Conservation (phyloP, 2,329 filamentous ascomycete genomes). For the Aspergillus sclerotialis region DNA sequence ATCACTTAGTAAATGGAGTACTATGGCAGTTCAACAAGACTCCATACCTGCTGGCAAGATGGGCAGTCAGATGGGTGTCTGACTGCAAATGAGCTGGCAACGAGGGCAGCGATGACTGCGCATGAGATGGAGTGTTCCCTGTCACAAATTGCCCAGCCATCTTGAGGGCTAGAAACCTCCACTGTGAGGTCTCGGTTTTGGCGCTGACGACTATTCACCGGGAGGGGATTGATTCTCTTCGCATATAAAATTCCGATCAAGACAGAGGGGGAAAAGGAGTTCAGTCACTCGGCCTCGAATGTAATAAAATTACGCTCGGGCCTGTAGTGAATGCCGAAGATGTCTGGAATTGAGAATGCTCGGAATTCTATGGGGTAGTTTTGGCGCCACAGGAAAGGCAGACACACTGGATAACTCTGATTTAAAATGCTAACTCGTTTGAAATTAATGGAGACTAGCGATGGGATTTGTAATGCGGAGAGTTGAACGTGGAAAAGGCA, state of each 20-base stretch:
- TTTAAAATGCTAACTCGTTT: neutral
- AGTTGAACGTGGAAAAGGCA: neutral
- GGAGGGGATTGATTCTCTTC: neutral
- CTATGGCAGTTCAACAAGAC: neutral
- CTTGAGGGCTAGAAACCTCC: slow-evolving; percentile 9
- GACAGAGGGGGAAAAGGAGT: too few relatives aligned
- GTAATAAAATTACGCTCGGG: slow-evolving; percentile 2
- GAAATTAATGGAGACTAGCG: neutral
- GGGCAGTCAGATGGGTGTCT: slow-evolving; percentile 45
- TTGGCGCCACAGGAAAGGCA: slow-evolving; percentile 6
- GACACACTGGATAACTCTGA: slow-evolving; percentile 8
- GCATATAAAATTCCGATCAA: too few relatives aligned
- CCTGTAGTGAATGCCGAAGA: neutral
- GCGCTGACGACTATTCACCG: neutral
- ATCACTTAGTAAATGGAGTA: slow-evolving; percentile 4
- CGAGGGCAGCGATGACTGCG: slow-evolving; percentile 77
- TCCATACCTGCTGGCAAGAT: slow-evolving; percentile 43
- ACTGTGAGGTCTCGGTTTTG: slow-evolving; percentile 2
- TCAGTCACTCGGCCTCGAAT: slow-evolving; percentile 1
- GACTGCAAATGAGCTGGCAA: slow-evolving; percentile 64
- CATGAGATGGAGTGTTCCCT: slow-evolving; percentile 52
- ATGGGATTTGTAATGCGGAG: neutral
- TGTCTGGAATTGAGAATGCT: slow-evolving; percentile 8
- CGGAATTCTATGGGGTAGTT: slow-evolving; percentile 5
- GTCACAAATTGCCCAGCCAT: slow-evolving; percentile 38